A percentile compares a stretch with the other conserved stretches of the same genome.
These are phyloP conservation scores for Phytophthora lateralis DNA, from an alignment of 352 stramenopile species.

Conservation along the genomic window DNA sequence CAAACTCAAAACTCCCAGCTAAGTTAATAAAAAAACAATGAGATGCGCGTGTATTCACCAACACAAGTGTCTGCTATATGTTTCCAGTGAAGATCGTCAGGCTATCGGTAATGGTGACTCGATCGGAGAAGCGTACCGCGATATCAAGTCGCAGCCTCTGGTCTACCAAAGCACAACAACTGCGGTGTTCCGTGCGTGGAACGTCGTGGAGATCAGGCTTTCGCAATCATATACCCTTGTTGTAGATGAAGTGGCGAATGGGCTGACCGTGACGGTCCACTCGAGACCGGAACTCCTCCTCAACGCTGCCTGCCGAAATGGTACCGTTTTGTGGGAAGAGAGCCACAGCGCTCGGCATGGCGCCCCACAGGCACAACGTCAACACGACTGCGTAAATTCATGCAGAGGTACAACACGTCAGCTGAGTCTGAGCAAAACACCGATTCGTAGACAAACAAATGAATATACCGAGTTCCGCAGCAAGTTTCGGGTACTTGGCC, in stretches of 20 bases:
- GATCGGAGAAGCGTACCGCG: not conserved
- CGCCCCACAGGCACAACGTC: constrained; percentile 81
- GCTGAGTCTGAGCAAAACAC: constrained; percentile 1
- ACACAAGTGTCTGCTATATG: not conserved
- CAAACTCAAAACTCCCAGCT: not conserved
- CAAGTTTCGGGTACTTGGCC: constrained; percentile 70
- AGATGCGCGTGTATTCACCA: not conserved
- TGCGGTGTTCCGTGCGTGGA: not conserved
- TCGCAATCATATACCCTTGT: constrained; percentile 79
- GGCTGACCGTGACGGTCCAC: constrained; percentile 61
- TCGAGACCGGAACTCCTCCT: constrained; percentile 66
- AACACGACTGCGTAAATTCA: constrained; percentile 49
- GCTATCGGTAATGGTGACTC: not conserved
- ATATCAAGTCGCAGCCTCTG: too few species aligned
- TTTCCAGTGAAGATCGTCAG: not conserved
- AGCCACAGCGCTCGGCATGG: constrained; percentile 77
- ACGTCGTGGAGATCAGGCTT: not conserved
- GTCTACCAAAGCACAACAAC: not conserved
- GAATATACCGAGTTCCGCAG: constrained; percentile 72
- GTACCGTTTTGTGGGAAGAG: constrained; percentile 82
- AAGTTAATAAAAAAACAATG: not conserved
- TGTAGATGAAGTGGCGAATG: constrained; percentile 75
- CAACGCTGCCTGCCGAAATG: constrained; percentile 66
- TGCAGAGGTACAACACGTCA: constrained; percentile 5
- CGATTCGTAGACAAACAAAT: not conserved